Base-by-base conservation (phyloP, 768 basidiomycete genomes). In the Tulasnella sp. region DNA sequence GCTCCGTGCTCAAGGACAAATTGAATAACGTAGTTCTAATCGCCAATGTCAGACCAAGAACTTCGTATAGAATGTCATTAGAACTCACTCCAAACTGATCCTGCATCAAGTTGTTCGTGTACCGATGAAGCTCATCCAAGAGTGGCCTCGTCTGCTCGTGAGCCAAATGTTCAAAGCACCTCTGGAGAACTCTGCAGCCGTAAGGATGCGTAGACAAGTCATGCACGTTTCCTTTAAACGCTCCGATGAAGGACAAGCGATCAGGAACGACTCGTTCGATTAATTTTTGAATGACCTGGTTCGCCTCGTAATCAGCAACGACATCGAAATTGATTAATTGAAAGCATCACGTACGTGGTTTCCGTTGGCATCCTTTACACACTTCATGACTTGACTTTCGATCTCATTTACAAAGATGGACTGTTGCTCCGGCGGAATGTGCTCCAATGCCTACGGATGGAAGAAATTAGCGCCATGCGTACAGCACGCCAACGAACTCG, bases 161-260 rank as follows among this genome's bases (percentile, higher is more conserved):
- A 0, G 92, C 88, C 34, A 97, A 85, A 81, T 94, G 89, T 82
- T 97, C 94, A 72, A 99, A 89, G 81, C 93, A 95, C 75, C 95
- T 88, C 82, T 98, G 97, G 39, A 99, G 87, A 31, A 99, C 97
- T 14, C 97, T 91, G 81, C 97, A 99, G 0, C 96, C 96, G 80
- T 94, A 97, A 0, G 94, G 90, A 81, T 99, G 95, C 0, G 91
- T 91, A 0, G 94, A 89, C 31, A 99, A 85, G 76, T 92, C 90
- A 77, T 89, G 88, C 36, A 97, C 91, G 78, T 91, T 90, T 6
- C 91, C 92, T 5, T 88, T 85, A 85, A 97, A 96, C 5, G 86
- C 84, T 67, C 87, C 85, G 72, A 97, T 87, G 81, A 96, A 95
- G 3, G 86, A 86, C 39, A 96, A 86, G 25, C 90, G 89, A 31